phyloP scores from a whole-genome alignment of 768 basidiomycete genomes.

The Boletus speciosus region DNA sequence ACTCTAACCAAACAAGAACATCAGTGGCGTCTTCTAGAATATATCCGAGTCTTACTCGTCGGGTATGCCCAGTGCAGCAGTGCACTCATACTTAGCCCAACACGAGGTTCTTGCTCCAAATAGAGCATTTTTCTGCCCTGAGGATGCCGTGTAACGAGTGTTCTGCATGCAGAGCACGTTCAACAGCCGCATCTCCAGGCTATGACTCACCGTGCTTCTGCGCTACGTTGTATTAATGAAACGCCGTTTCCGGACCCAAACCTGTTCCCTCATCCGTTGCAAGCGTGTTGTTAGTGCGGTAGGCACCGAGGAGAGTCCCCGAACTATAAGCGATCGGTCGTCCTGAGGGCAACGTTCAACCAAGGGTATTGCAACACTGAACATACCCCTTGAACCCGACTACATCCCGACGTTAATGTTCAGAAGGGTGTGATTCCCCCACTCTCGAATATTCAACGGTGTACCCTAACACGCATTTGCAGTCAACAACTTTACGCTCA shows the following conservation, averaged over 20 bases:
- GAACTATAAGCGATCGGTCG: conserved; percentile 12
- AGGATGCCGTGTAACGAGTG: neutral
- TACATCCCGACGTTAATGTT: neutral
- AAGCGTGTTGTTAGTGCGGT: conserved; percentile 12
- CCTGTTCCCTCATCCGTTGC: neutral
- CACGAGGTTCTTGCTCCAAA: conserved; percentile 1
- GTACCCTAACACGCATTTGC: conserved; percentile 1
- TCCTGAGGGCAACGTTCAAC: neutral
- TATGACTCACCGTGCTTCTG: neutral
- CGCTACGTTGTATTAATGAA: neutral
- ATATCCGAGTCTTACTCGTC: neutral
- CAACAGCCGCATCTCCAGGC: neutral
- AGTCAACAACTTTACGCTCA: conserved; percentile 1
- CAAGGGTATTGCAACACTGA: neutral
- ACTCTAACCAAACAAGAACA: neutral
- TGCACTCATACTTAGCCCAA: neutral
- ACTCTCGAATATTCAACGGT: neutral
- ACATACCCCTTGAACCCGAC: neutral
- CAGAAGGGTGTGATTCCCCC: conserved; percentile 4
- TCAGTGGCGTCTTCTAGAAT: neutral
- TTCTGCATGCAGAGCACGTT: conserved; percentile 1
- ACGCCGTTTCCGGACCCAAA: neutral
- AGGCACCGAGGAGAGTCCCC: neutral
- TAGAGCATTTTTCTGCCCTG: neutral
- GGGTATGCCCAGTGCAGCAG: neutral